Evolutionary conservation across 2,329 filamentous ascomycete species (phyloP).

Genomic region (Venturia pyrina): DNA sequence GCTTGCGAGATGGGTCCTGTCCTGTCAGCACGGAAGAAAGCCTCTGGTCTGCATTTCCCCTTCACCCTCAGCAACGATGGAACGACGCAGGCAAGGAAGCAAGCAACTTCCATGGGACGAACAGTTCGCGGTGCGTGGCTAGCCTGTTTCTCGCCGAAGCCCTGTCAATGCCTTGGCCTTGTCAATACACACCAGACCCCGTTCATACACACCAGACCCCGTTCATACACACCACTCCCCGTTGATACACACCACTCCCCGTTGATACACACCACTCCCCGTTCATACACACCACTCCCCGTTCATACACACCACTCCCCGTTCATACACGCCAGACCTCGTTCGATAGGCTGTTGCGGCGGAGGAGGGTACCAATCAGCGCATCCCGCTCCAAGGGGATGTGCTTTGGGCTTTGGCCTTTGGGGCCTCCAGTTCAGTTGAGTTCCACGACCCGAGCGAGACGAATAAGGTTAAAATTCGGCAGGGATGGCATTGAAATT

Average conservation of each 20-base stretch:
- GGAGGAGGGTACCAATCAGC: constrained; percentile 1
- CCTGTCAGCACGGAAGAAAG: constrained; percentile 7
- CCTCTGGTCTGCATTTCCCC: not conserved
- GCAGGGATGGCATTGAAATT: constrained; percentile 6
- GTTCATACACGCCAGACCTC: not conserved
- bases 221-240: too few species aligned
- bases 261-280: too few species aligned
- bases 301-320: too few species aligned
- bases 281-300: too few species aligned
- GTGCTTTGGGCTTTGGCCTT: constrained; percentile 4
- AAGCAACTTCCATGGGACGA: not conserved
- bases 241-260: too few species aligned
- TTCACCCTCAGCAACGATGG: not conserved
- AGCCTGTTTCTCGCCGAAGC: constrained; percentile 2
- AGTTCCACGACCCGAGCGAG: constrained; percentile 1
- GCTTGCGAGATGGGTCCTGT: constrained; percentile 5
- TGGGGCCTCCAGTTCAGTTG: not conserved
- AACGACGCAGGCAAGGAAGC: constrained; percentile 2
- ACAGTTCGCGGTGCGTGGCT: constrained; percentile 8
- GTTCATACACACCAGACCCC: not conserved
- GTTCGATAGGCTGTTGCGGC: constrained; percentile 6
- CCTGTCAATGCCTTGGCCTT: constrained; percentile 10
- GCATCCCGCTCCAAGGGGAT: not conserved
- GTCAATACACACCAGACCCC: not conserved
- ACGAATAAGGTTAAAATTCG: not conserved